A percentile compares a stretch with the other conserved stretches of the same genome.
Conservation (phyloP, 2,329 filamentous ascomycete species). For the Paecilomyces variotii region DNA sequence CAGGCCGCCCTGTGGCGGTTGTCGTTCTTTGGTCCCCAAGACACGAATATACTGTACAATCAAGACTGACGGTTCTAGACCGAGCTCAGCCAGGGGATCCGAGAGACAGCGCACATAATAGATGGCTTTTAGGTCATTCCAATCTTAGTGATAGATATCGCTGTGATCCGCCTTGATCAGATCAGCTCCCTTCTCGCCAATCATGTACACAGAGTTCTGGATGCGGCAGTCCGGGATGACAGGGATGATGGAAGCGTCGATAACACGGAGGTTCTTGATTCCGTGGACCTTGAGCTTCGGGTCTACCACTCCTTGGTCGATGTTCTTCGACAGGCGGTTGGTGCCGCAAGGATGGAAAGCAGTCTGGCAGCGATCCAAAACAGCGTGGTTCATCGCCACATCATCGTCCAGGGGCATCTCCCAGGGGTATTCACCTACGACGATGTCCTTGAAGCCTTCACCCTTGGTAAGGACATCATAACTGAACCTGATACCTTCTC, state of each 20-base stretch:
- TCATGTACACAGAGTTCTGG: slow-evolving; percentile 54
- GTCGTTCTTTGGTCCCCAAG: background rate
- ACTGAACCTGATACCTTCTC: slow-evolving; percentile 49
- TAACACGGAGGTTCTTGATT: slow-evolving; percentile 45
- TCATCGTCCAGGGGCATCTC: slow-evolving; percentile 50
- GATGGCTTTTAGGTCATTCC: background rate
- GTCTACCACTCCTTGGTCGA: slow-evolving; percentile 48
- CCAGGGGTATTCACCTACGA: slow-evolving; percentile 48
- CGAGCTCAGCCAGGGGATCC: background rate
- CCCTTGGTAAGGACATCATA: slow-evolving; percentile 51
- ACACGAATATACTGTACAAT: background rate
- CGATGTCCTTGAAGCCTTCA: slow-evolving; percentile 44
- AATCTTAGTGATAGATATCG: slow-evolving; percentile 9
- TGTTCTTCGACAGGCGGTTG: slow-evolving; percentile 43
- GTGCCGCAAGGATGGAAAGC: slow-evolving; percentile 54
- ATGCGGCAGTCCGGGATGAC: slow-evolving; percentile 50
- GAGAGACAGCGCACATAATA: background rate
- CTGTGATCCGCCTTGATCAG: slow-evolving; percentile 39
- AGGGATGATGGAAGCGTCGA: slow-evolving; percentile 50
- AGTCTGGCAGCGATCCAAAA: slow-evolving; percentile 54
- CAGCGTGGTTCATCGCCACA: slow-evolving; percentile 47
- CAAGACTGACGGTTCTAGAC: background rate
- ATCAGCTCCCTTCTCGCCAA: slow-evolving; percentile 49
- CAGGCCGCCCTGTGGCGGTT: background rate
- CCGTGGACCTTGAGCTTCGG: slow-evolving; percentile 45